Percentiles rank a stretch among this genome's conserved stretches.
Conservation (phyloP, 352 stramenopile genomes). For the Phytophthora cactorum region DNA sequence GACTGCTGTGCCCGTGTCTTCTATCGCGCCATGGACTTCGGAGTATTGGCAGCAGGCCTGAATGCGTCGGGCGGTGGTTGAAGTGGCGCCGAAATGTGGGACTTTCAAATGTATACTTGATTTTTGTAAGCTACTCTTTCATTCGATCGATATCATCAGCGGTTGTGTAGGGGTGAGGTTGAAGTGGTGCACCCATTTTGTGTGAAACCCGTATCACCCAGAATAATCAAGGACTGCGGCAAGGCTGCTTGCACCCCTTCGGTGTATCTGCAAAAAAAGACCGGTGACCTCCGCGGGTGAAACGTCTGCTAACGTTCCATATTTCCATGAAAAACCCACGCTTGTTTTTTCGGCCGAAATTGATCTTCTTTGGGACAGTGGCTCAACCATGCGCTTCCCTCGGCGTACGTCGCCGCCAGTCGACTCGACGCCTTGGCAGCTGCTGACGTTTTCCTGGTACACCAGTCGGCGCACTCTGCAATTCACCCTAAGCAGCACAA, state of each 20-base stretch:
- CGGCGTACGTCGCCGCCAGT: constrained; percentile 20
- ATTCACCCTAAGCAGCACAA: constrained; percentile 42
- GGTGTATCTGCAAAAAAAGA: not conserved
- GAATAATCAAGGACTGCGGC: too few species aligned
- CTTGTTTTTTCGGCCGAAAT: constrained; percentile 23
- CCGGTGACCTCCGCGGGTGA: not conserved
- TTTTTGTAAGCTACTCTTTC: constrained; percentile 13
- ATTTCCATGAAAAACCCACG: constrained; percentile 11
- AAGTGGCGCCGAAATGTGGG: constrained; percentile 26
- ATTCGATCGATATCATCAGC: constrained; percentile 20
- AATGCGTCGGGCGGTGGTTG: constrained; percentile 29
- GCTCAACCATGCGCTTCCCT: not conserved
- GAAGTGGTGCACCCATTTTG: constrained; percentile 24
- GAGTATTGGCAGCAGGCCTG: not conserved
- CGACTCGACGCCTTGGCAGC: not conserved
- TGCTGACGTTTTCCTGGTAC: constrained; percentile 10
- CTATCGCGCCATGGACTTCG: not conserved
- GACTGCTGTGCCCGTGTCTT: not conserved
- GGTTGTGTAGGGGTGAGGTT: constrained; percentile 47
- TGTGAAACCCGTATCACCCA: not conserved
- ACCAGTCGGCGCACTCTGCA: constrained; percentile 35
- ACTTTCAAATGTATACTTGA: constrained; percentile 23
- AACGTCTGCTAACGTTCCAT: constrained; percentile 4
- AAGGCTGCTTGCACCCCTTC: not conserved
- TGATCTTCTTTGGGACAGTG: constrained; percentile 19